Base-by-base conservation (phyloP, 108 stramenopile genomes). In the Pseudonitzschia delicatissima region DNA sequence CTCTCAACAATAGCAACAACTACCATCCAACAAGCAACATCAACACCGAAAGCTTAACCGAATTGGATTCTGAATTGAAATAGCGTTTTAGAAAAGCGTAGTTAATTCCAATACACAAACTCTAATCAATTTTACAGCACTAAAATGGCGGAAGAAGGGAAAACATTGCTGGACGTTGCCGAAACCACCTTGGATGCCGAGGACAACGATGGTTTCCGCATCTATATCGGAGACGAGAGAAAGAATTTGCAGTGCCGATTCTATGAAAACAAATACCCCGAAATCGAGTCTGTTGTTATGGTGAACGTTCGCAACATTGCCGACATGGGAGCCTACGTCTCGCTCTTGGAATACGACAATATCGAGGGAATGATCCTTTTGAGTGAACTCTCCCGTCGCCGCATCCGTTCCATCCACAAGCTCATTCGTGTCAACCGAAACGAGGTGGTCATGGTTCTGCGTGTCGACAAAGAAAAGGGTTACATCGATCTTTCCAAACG, bases 321-420 rank as follows among this genome's bases (percentile, higher is more conserved):
- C 58, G 98, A 99, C 69, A 98, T 99, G 98, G 99, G 98, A 28
- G 99, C 99, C 34, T 98, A 99, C 73, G 99, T 99, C 12, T 87
- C 90, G 33, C 86, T 99, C 15, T 76, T 98, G 48, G 99, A 99
- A 81, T 99, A 98, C 89, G 96, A 96, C 81, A 95, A 96, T 83
- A 98, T 97, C 64, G 95, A 97, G 85, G 99, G 99, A 44, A 94
- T 99, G 91, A 98, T 99, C 70, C 77, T 99, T 45, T 81, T 98
- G 13, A 91, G 89, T 21, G 99, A 99, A 76, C 81, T 99, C 57
- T 87, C 85, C 20, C 85, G 99, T 36, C 90, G 97, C 72, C 98
- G 99, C 47, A 98, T 99, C 72, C 97, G 99, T 2, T 93, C 91
- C 51, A 99, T 99, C 72, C 97, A 99, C 80, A 99, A 98, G 83